phyloP scores from a whole-genome alignment of 2,329 filamentous ascomycete species.

The Furcasterigmium sp. region DNA sequence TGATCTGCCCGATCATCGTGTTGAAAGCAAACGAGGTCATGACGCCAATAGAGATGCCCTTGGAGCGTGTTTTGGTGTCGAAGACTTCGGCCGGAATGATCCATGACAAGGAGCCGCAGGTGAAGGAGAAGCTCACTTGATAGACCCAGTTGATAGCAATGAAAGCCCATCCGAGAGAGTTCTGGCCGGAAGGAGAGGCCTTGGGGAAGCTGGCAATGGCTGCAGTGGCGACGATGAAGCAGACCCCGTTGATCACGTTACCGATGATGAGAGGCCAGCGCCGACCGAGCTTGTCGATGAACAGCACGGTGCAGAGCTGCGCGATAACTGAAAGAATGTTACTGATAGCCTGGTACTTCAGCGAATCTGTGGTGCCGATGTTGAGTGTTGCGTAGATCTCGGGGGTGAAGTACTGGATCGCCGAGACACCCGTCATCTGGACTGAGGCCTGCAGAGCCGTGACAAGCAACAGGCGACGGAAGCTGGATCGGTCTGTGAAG shows the following conservation, averaged over 20 bases:
- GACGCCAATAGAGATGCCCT: conserved; percentile 42
- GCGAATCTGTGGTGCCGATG: conserved; percentile 56
- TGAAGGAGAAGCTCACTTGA: conserved; percentile 63
- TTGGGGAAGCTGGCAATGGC: conserved; percentile 54
- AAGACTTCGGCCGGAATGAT: conserved; percentile 46
- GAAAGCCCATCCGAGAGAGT: conserved; percentile 56
- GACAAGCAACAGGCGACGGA: conserved; percentile 66
- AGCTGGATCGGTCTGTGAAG: conserved; percentile 54
- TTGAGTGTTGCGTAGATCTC: conserved; percentile 64
- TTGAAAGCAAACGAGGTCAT: conserved; percentile 47
- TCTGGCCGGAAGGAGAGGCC: conserved; percentile 21
- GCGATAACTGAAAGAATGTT: conserved; percentile 64
- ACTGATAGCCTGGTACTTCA: conserved; percentile 73
- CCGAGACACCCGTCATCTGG: conserved; percentile 68
- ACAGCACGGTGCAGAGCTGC: conserved; percentile 61
- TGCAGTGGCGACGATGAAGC: conserved; percentile 63
- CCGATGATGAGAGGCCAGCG: conserved; percentile 67
- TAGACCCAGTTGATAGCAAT: conserved; percentile 70
- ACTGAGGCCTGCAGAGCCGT: conserved; percentile 63
- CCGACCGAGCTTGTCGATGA: conserved; percentile 66
- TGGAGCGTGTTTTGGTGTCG: conserved; percentile 42
- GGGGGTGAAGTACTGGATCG: conserved; percentile 68
- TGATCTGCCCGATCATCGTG: conserved; percentile 42
- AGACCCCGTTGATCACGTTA: conserved; percentile 65
- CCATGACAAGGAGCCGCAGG: conserved; percentile 52